Base-by-base conservation (phyloP, 2,329 filamentous ascomycete genomes). In the Pseudocercospora macadamiae region DNA sequence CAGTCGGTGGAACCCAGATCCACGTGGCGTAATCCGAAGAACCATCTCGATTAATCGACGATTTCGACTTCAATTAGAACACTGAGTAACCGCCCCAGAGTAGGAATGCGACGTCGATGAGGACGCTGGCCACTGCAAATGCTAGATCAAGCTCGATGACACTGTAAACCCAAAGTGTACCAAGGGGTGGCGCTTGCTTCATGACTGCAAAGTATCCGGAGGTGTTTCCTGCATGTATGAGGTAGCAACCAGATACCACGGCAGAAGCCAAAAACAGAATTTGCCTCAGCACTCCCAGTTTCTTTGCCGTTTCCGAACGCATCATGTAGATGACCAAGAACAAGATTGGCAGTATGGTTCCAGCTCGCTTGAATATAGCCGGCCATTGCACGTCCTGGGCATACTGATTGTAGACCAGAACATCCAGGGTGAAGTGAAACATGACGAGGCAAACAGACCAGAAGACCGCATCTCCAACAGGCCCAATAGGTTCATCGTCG, bases 131-230 rank as follows among this genome's bases (percentile, higher is more conserved):
- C 21, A 88, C 77, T 0, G 89, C 90, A 69, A 84, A 86, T 0
- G 80, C 70, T 37, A 96, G 78, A 55, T 91, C 83, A 76, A 97
- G 83, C 77, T 99, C 95, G 47, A 97, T 82, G 19, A 97, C 88
- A 28, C 89, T 86, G 92, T 93, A 97, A 3, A 97, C 83, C 93
- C 93, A 97, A 16, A 97, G 74, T 37, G 90, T 93, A 0, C 91
- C 95, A 12, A 97, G 74, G 4, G 92, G 87, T n/a, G 95, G 95
- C 0, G 92, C 89, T 63, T 86, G 87, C 78, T 96, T 96, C 91
- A 97, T 93, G 18, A 96, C 87, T 5, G 89, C 89, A 66, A 96
- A 86, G 70, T 97, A 97, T 3, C 88, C 86, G 64, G 87, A 85
- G 26, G 80, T 82, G 70, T 97, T 97, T 23, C 89, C 91, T 54